Percentiles rank a stretch among this genome's conserved stretches.
Evolutionary conservation across 139 green algal genomes (phyloP).

Genomic region (Volvox reticuliferus): DNA sequence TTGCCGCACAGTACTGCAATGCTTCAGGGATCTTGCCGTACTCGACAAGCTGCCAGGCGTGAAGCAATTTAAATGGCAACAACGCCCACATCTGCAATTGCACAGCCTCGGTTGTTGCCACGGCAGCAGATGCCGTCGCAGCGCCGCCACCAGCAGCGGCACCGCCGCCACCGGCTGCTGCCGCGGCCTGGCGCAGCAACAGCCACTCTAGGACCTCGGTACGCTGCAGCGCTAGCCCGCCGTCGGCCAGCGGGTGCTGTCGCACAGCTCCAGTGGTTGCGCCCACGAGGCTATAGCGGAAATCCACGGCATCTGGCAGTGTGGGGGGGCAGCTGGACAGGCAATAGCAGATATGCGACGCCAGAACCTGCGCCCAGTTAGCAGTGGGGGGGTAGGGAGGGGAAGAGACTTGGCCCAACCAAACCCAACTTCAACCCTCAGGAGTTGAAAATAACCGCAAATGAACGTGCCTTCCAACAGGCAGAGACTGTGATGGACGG

Average conservation of each 20-base stretch:
- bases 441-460: too few relatives aligned
- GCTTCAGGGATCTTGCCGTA: constrained; percentile 49
- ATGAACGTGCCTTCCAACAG: too few relatives aligned
- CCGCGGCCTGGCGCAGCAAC: not conserved
- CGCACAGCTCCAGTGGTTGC: not conserved
- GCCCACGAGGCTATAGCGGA: constrained; percentile 37
- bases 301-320: not conserved
- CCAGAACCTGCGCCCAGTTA: not conserved
- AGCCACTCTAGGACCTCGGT: constrained; percentile 87
- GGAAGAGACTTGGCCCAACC: too few relatives aligned
- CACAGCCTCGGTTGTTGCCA: not conserved
- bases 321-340: constrained; percentile 29
- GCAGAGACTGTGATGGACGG: too few relatives aligned
- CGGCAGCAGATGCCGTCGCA: not conserved
- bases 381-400: not conserved
- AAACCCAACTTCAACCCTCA: too few relatives aligned
- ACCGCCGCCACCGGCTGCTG: not conserved
- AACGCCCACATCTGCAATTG: constrained; percentile 13
- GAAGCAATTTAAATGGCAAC: constrained; percentile 55
- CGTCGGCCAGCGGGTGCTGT: constrained; percentile 59
- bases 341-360: constrained; percentile 42
- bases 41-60: constrained; percentile 49
- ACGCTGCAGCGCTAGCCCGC: constrained; percentile 64
- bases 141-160: not conserved
- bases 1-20: constrained; percentile 45